Conservation (phyloP, 805 yeast genomes). For the Yamadazyma paraphyllophila region DNA sequence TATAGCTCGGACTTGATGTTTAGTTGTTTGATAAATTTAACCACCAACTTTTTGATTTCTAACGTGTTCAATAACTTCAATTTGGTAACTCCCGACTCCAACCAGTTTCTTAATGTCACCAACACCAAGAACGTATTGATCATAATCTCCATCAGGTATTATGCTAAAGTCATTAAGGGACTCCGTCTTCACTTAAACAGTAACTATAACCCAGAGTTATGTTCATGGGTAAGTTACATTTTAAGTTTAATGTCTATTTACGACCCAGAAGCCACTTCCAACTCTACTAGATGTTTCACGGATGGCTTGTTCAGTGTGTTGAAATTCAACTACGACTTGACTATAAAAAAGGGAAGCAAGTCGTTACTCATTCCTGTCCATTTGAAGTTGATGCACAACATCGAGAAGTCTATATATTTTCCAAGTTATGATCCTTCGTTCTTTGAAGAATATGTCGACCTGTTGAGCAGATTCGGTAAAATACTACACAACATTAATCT, state of each 20-base stretch:
- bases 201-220: slow-evolving; percentile 28
- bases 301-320: slow-evolving; percentile 40
- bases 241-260: slow-evolving; percentile 40
- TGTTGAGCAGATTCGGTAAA: slow-evolving; percentile 26
- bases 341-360: slow-evolving; percentile 12
- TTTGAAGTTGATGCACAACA: slow-evolving; percentile 33
- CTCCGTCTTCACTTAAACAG: slow-evolving; percentile 27
- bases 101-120: slow-evolving; percentile 13
- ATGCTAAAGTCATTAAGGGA: slow-evolving; percentile 35
- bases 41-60: slow-evolving; percentile 38
- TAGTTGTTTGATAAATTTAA: slow-evolving; percentile 36
- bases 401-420: slow-evolving; percentile 31
- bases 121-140: slow-evolving; percentile 25
- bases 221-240: slow-evolving; percentile 36
- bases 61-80: slow-evolving; percentile 23
- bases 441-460: slow-evolving; percentile 25
- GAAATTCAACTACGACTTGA: slow-evolving; percentile 22
- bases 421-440: slow-evolving; percentile 35
- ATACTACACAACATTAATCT: slow-evolving; percentile 6
- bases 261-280: slow-evolving; percentile 41
- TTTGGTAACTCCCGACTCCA: slow-evolving; percentile 10
- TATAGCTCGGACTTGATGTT: slow-evolving; percentile 27
- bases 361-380: slow-evolving; percentile 29
- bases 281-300: slow-evolving; percentile 36
- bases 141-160: slow-evolving; percentile 33